Percentiles rank a stretch among this genome's conserved stretches.
These are phyloP conservation scores for Adansonia grandidieri DNA, from an alignment of 441 rosid species.

Conservation along the genomic window DNA sequence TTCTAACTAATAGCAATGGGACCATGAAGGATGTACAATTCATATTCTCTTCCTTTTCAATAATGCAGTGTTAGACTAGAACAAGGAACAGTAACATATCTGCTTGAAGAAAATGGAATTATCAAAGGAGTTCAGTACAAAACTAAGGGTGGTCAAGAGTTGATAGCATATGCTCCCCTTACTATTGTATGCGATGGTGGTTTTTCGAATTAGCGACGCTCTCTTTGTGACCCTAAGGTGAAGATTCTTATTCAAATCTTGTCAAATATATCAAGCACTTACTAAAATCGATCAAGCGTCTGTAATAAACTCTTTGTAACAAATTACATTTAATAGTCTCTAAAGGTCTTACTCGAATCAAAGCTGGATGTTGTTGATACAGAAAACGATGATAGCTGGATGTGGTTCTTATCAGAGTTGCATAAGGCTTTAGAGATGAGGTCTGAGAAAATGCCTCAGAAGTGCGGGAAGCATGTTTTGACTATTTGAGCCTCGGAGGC, in stretches of 20 bases:
- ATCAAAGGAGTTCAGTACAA: slow-evolving; percentile 26
- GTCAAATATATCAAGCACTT: neutral
- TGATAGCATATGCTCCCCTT: slow-evolving; percentile 13
- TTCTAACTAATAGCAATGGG: too few relatives aligned
- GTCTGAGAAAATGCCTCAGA: neutral
- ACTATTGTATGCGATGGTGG: slow-evolving; percentile 28
- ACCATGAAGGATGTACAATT: neutral
- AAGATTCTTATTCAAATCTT: neutral
- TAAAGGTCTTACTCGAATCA: too few relatives aligned
- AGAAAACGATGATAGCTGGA: neutral
- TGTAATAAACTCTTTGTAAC: too few relatives aligned
- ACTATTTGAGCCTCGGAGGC: slow-evolving; percentile 25
- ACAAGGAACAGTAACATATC: slow-evolving; percentile 26
- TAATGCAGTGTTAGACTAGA: slow-evolving; percentile 14
- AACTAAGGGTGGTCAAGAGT: slow-evolving; percentile 5
- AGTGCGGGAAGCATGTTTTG: slow-evolving; percentile 5
- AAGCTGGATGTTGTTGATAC: neutral
- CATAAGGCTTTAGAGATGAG: neutral
- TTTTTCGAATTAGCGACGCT: slow-evolving; percentile 3
- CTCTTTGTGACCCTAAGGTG: slow-evolving; percentile 19
- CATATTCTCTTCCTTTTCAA: neutral
- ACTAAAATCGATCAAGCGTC: neutral
- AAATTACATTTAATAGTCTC: too few relatives aligned
- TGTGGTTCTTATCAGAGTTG: neutral
- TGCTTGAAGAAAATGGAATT: slow-evolving; percentile 25